phyloP scores from a whole-genome alignment of 1,284 basidiomycete genomes.

The Naganishia sp. region DNA sequence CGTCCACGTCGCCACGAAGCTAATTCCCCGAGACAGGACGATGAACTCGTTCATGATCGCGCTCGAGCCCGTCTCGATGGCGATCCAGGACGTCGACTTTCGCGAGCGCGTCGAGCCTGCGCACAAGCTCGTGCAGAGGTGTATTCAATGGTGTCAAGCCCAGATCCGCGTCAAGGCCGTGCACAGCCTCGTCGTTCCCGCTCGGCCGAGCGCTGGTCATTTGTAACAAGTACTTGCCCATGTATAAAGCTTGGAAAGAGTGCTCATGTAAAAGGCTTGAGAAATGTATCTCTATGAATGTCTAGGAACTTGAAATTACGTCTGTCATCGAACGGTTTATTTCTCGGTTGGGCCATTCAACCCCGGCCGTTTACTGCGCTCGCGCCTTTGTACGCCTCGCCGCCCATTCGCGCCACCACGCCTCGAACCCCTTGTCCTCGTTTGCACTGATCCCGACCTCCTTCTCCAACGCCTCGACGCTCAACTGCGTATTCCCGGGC shows the following conservation, averaged over 20 bases:
- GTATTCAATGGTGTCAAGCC: constrained; percentile 29
- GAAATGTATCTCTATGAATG: not conserved
- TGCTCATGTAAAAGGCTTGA: not conserved
- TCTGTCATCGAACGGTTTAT: too few relatives aligned
- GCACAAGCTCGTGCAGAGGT: constrained; percentile 26
- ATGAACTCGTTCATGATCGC: constrained; percentile 31
- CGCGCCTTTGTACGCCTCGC: constrained; percentile 7
- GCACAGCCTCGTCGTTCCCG: constrained; percentile 28
- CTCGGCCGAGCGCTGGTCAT: constrained; percentile 18
- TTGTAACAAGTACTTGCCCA: constrained; percentile 1
- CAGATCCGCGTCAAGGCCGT: constrained; percentile 32
- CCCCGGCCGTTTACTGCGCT: not conserved
- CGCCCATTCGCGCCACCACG: constrained; percentile 47
- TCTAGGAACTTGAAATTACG: too few relatives aligned
- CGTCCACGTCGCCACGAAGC: not conserved
- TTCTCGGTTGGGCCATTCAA: too few relatives aligned
- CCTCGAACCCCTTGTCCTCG: constrained; percentile 44
- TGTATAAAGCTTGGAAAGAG: not conserved
- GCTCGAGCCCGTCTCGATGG: constrained; percentile 27
- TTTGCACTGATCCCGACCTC: constrained; percentile 44
- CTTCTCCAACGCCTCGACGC: constrained; percentile 39
- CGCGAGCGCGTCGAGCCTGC: constrained; percentile 15
- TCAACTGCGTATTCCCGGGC: constrained; percentile 52
- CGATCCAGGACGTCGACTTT: constrained; percentile 28
- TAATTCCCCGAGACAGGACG: not conserved